Base-by-base conservation (phyloP, 2,329 filamentous ascomycete species). In the Aspergillus piperis region DNA sequence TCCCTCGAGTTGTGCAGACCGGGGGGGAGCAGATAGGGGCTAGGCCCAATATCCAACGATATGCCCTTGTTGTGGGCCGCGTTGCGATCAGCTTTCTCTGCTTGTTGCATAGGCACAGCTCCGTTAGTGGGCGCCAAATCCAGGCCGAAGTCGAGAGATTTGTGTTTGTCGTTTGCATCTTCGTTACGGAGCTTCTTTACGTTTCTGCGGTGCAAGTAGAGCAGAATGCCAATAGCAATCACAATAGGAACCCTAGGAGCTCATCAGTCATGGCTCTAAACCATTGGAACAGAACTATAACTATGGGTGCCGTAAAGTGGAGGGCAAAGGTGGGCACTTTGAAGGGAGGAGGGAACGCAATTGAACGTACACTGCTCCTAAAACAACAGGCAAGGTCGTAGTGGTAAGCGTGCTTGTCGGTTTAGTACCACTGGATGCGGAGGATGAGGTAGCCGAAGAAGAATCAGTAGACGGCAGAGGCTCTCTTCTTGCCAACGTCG, bases 1-100 rank as follows among this genome's bases (percentile, higher is more conserved):
- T 96, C 92, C 48, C 87, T 86, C 1, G 94, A 97, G 70, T 86
- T 83, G 44, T 95, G 87, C 19, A 94, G 72, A 57, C 86, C 88
- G 1, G 91, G 90, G 4, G 95, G 93, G n/a, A 98, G 83, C n/a
- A 99, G 84, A 74, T 98, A 99, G 2, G 95, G 95, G 68, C 88
- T 68, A 23, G 57, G 95, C 36, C 86, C 86, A 51, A 93, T 82
- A 63, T 87, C 84, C 69, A 88, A 75, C 15, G 86, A 88, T 64
- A 88, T 67, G 13, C 84, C 84, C 44, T 83, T 81, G 53, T 69
- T 72, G 62, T 78, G 77, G 32, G 70, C 70, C 65, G 74, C 72
- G 51, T 72, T 70, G 50, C 69, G 68, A 25, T 73, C 54, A 42
- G 71, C 62, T 66, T 81, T 80, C 63, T 82, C 78, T 25, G 69